Base-by-base conservation (phyloP, 805 yeast species). In the Metschnikowia borealis region DNA sequence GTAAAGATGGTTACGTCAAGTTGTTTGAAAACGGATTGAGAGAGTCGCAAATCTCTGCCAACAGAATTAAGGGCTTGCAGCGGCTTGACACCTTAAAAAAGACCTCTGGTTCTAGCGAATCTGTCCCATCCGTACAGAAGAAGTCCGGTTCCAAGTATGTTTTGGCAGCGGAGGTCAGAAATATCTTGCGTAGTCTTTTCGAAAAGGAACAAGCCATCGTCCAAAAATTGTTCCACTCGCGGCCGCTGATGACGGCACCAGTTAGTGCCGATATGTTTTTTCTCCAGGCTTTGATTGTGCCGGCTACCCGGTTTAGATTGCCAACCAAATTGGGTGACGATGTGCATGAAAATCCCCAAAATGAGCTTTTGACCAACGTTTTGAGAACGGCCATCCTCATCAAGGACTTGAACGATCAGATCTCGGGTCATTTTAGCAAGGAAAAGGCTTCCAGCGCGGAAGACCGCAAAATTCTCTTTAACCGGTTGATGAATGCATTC, bases 271-370 rank as follows among this genome's bases (percentile, higher is more conserved):
- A 92, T 63, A 79, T 89, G 77, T 94, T 95, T 68, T 95, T 94
- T 74, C 78, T 89, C 60, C 91, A 89, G 58, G 84, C 89, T 4
- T 73, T 94, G 51, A 85, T 90, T 38, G 98, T 95, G 37, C 99
- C 99, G 35, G 91, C 99, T 46, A 95, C 98, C 2, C 80, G 98
- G 68, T 94, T 94, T 77, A 82, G 99, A 68, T 78, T 91, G 58
- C 99, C 99, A n/a, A 85, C 96, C 14, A 91, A 91, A 68, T 76
- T 94, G 52, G 99, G 99, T 50, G 99, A 94, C 50, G 97, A 89
- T 67, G 81, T 92, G 53, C 98, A 94, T 68, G 97, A 94, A 71
- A 91, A 89, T 67, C 74, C 94, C 44, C 96, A 90, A 72, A 95
- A 94, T 68, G 96, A 91, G 70, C 76, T 91, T 50, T 74, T 94